Evolutionary conservation across 2,329 filamentous ascomycete genomes (phyloP), one percentile per base, ranked within the genome.

Genomic region (Grosmannia clavigera): DNA sequence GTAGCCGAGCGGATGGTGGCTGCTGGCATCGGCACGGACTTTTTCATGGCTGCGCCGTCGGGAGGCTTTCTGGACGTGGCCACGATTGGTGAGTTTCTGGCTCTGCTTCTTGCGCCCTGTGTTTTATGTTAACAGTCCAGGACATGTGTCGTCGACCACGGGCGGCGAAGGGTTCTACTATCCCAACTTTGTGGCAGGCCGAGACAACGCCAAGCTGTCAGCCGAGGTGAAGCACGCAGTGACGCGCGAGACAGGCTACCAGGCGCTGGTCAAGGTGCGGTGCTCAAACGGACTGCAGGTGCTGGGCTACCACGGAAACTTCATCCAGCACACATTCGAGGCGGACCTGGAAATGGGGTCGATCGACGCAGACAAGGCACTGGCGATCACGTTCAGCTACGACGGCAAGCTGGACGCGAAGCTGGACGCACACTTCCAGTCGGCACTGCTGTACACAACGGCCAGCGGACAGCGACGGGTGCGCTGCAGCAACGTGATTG

Each of bases 401-500:
- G 94, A 99, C 69, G 94, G 94, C 62, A 97, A 97, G 74, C 82
- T 99, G n/a, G 94, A 99, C 72, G 79, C 90, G 5, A 96, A 96
- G 73, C 81, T 97, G 27, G 94, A 99, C 72, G 92, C 92, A 9
- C 94, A 99, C 74, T 99, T 99, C 80, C 94, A 99, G 71, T 90
- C 89, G 27, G 94, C 94, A 2, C 77, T 99, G 3, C 81, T 99
- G 2, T 99, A 99, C 74, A 99, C 94, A 0, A 95, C 92, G 5
- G 88, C 91, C 4, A 86, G 82, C 57, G 94, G 94, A 4, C 85
- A 99, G 73, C 85, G 94, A 56, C 82, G 94, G 59, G 94, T 99
- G 56, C 81, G 94, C 61, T 99, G 94, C 74, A 90, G 86, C 69
- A 99, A 99, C 70, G 81, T 95, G 31, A 92, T 99, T 60, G 92